Evolutionary conservation across 805 yeast genomes (phyloP), one percentile per base, ranked within the genome.

Genomic region (Maudiozyma pseudohumilis): DNA sequence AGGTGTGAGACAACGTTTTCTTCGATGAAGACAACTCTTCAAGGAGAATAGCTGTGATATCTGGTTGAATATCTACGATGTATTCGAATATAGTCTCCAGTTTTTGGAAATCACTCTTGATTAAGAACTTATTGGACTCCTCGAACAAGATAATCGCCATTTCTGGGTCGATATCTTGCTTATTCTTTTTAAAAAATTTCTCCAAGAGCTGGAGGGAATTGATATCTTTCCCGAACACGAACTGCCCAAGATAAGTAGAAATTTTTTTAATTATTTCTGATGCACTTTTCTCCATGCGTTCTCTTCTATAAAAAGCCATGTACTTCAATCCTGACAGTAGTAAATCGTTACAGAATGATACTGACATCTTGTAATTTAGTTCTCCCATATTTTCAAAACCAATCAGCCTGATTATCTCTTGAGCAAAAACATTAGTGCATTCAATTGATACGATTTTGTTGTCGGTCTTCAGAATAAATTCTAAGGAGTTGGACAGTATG

Each of bases 1-100:
- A 79, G 1, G 62, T 60, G 3, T 69, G 61, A 0, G 85, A 71
- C 24, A 80, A 52, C 0, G 77, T 62, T 46, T 70, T 75, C 43
- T 75, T 76, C 15, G 68, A 63, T 1, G 57, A 42, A 1, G 76
- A 62, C n/a, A 80, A 55, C n/a, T 62, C 59, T 6, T 56, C 55
- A 29, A 80, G 57, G 16, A 78, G 51, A 0, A 45, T 29, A n/a
- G 70, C 67, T 0, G 77, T 56, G 18, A 67, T 51, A 0, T 47
- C 44, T 2, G 71, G 68, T 41, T 61, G 65, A 10, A 58, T 48
- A 2, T 52, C 42, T 0, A 66, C 62, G 7, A 79, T 60, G 2
- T 56, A 40, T n/a, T 61, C 53, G 49, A 68, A 77, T 1, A 74
- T 48, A 2, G 61, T 55, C 52, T 80, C 85, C 32, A 78, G 35